Percentiles rank a stretch among this genome's conserved stretches.
Evolutionary conservation across 345 rosid genomes (phyloP).

Genomic region (Gossypium arboreum): DNA sequence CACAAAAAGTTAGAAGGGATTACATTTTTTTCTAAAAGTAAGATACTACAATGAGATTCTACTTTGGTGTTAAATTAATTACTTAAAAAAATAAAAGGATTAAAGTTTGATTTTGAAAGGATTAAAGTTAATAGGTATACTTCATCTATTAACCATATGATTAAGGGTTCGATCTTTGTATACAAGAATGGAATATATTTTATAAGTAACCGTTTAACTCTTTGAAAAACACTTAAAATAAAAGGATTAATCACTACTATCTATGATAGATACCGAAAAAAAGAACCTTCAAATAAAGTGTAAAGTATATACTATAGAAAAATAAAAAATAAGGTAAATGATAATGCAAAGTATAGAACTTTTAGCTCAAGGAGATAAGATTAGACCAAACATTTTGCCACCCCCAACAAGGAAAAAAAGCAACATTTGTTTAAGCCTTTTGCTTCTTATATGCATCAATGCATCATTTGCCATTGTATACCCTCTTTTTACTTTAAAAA

Average conservation of each 20-base stretch:
- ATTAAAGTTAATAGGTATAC: too few relatives aligned
- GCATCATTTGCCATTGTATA: neutral
- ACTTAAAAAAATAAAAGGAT: neutral
- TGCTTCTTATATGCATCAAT: neutral
- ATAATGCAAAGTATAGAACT: neutral
- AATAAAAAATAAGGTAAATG: neutral
- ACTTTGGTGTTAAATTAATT: neutral
- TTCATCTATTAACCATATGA: too few relatives aligned
- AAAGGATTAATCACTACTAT: too few relatives aligned
- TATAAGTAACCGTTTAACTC: too few relatives aligned
- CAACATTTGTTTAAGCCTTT: neutral
- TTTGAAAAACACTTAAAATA: fast-evolving
- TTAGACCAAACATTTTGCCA: neutral
- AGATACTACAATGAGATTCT: neutral
- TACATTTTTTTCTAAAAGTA: too few relatives aligned
- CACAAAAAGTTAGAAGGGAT: too few relatives aligned
- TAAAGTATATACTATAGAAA: neutral
- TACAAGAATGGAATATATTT: too few relatives aligned
- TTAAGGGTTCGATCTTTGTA: too few relatives aligned
- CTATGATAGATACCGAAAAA: too few relatives aligned
- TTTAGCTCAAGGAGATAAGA: neutral
- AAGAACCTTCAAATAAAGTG: neutral
- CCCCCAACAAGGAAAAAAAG: neutral
- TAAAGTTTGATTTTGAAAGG: neutral
- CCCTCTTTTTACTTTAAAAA: neutral